Conservation (phyloP, 2,329 filamentous ascomycete genomes). For the Neofusicoccum kwambonambiense region DNA sequence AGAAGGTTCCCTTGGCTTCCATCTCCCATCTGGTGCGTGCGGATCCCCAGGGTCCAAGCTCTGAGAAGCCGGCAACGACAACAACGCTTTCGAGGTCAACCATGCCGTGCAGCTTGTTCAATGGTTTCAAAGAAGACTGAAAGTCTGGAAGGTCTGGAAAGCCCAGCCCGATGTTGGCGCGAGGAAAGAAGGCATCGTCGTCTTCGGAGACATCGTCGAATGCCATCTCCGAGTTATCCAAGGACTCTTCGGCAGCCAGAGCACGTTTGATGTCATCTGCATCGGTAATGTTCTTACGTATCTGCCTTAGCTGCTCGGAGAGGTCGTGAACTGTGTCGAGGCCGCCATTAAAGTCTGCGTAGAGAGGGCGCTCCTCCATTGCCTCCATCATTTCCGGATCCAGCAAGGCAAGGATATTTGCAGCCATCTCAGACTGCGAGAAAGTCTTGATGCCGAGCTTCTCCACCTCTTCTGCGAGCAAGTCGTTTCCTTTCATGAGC, state of each 20-base stretch:
- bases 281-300: slow-evolving; percentile 20
- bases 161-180: slow-evolving; percentile 16
- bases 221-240: slow-evolving; percentile 11
- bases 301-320: slow-evolving; percentile 20
- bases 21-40: slow-evolving; percentile 88
- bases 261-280: slow-evolving; percentile 19
- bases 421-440: slow-evolving; percentile 32
- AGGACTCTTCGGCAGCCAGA: slow-evolving; percentile 19
- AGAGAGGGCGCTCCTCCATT: slow-evolving; percentile 36
- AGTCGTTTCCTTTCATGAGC: slow-evolving; percentile 45
- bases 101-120: slow-evolving; percentile 30
- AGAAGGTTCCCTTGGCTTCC: slow-evolving; percentile 83
- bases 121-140: background rate
- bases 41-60: slow-evolving; percentile 75
- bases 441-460: slow-evolving; percentile 40
- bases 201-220: background rate
- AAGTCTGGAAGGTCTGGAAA: slow-evolving; percentile 19
- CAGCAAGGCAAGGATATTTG: slow-evolving; percentile 39
- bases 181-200: slow-evolving; percentile 6
- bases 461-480: slow-evolving; percentile 40
- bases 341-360: slow-evolving; percentile 42
- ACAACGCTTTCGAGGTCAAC: slow-evolving; percentile 39
- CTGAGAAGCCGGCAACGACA: slow-evolving; percentile 42
- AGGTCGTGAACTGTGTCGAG: slow-evolving; percentile 27
- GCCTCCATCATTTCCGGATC: slow-evolving; percentile 28